phyloP scores from a whole-genome alignment of 2,329 filamentous ascomycete genomes.

The Fusarium sp. region DNA sequence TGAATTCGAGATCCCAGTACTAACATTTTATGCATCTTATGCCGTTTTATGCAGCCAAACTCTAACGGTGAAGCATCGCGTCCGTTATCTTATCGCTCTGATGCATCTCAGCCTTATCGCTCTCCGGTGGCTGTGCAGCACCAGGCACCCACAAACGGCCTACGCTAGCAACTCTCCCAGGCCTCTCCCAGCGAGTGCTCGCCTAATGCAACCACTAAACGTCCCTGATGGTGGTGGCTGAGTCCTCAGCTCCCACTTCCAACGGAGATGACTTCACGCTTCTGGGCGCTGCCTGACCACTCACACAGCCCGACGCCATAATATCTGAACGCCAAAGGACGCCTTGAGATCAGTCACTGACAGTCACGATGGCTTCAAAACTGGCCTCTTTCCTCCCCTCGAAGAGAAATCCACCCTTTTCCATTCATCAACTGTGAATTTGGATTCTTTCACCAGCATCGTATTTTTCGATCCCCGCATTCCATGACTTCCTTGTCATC shows the following conservation, averaged over 20 bases:
- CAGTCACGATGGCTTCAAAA: conserved; percentile 22
- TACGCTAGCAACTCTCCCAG: not conserved
- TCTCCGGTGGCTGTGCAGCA: not conserved
- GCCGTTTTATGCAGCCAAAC: not conserved
- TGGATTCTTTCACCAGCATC: not conserved
- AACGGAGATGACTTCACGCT: not conserved
- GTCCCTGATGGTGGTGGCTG: conserved; percentile 19
- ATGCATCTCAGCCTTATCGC: not conserved
- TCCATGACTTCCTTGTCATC: not conserved
- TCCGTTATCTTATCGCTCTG: not conserved
- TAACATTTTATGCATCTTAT: not conserved
- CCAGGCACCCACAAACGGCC: conserved; percentile 16
- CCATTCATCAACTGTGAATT: not conserved
- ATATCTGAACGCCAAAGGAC: not conserved
- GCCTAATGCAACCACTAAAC: not conserved
- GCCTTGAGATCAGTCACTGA: not conserved
- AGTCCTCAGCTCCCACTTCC: conserved; percentile 16
- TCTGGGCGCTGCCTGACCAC: not conserved
- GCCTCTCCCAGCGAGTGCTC: not conserved
- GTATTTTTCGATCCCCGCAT: not conserved
- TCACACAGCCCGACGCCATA: conserved; percentile 15
- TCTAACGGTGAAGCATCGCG: not conserved
- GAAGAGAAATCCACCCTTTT: not conserved
- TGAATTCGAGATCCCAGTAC: not conserved
- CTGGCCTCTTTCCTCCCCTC: not conserved